Evolutionary conservation across 345 rosid species (phyloP).

Genomic region (Geranium brycei): DNA sequence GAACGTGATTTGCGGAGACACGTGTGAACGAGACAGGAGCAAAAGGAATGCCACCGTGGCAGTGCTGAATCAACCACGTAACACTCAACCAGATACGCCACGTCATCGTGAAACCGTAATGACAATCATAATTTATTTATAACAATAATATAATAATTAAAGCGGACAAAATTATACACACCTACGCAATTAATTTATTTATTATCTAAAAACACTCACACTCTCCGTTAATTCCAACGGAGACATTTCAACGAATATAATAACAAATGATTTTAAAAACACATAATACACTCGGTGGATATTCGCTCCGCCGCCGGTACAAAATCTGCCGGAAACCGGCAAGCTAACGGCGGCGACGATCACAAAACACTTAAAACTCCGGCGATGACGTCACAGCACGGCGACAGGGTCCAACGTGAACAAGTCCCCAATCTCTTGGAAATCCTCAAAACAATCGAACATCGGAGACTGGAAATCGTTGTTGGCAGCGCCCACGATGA

Average conservation of each 20-base stretch:
- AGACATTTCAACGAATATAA: not conserved
- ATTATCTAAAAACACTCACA: conserved; percentile 10
- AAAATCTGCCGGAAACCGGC: conserved; percentile 36
- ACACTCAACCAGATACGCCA: not conserved
- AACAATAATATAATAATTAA: too few relatives aligned
- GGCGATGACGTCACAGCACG: not conserved
- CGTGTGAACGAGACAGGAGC: not conserved
- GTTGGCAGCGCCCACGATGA: conserved; percentile 18
- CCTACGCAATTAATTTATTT: not conserved
- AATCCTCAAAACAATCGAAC: conserved; percentile 21
- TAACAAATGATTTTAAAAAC: not conserved
- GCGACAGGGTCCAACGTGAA: conserved; percentile 17
- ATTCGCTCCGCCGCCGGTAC: conserved; percentile 25
- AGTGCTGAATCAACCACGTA: not conserved
- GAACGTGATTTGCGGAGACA: conserved; percentile 11
- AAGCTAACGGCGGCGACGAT: not conserved
- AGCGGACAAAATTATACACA: too few relatives aligned
- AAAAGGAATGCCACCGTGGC: conserved; percentile 14
- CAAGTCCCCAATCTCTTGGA: conserved; percentile 65
- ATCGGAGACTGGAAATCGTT: conserved; percentile 25
- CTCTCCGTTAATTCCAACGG: conserved; percentile 13
- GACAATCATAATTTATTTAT: too few relatives aligned
- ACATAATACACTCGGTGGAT: not conserved
- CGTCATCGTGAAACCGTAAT: not conserved
- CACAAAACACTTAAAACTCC: not conserved